Conservation (phyloP, 768 basidiomycete species). For the Cantharellus anzutake region DNA sequence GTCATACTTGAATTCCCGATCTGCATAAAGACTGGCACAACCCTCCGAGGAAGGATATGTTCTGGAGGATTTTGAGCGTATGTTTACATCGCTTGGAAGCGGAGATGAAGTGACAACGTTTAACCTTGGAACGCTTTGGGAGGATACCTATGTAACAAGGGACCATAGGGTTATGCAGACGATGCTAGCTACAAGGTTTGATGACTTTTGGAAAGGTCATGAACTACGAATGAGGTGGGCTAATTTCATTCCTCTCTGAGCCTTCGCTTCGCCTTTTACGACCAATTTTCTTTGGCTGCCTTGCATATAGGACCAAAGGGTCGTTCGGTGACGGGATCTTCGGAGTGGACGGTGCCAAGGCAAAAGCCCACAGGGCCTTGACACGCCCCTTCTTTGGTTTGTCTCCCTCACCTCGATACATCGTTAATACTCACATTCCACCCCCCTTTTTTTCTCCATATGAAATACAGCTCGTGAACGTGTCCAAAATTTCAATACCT, state of each 20-base stretch:
- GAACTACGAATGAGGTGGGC: slow-evolving; percentile 7
- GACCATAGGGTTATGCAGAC: slow-evolving; percentile 4
- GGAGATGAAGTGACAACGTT: not conserved
- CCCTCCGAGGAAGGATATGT: not conserved
- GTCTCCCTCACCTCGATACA: not conserved
- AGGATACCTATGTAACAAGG: slow-evolving; percentile 1
- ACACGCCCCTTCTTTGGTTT: slow-evolving; percentile 16
- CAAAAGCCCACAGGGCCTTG: slow-evolving; percentile 21
- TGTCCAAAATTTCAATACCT: slow-evolving; percentile 8
- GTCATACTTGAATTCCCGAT: too few species aligned
- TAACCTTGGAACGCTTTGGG: not conserved
- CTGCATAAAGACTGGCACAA: too few species aligned
- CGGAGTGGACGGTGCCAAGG: slow-evolving; percentile 15
- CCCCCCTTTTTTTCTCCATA: not conserved
- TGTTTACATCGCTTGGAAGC: not conserved
- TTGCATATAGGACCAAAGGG: slow-evolving; percentile 1
- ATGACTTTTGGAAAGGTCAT: slow-evolving; percentile 5
- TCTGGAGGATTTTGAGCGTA: not conserved
- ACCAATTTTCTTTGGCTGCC: too few species aligned
- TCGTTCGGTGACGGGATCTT: slow-evolving; percentile 19
- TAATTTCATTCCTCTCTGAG: not conserved
- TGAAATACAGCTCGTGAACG: slow-evolving; percentile 11
- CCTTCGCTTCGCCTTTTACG: too few species aligned
- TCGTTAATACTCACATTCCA: slow-evolving; percentile 1
- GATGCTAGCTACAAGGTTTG: slow-evolving; percentile 6